Evolutionary conservation across 305 asterid genomes (phyloP).

Genomic region (Fraxinus albicans): DNA sequence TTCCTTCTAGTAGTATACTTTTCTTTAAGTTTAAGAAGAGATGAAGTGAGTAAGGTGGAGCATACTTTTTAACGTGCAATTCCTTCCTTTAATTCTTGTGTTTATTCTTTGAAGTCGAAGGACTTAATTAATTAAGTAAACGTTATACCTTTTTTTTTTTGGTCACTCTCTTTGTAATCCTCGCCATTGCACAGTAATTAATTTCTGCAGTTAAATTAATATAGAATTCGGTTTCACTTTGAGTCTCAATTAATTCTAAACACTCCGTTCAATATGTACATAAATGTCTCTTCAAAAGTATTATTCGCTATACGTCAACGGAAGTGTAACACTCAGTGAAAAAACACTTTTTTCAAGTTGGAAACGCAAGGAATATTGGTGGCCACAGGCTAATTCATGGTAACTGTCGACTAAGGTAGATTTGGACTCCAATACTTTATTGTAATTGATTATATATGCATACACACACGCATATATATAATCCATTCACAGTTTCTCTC

Average conservation of each 20-base stretch:
- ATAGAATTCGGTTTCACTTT: background rate
- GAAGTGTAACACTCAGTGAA: background rate
- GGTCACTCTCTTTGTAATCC: conserved; percentile 14
- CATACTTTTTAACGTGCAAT: conserved; percentile 67
- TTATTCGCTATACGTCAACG: background rate
- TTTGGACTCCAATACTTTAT: conserved; percentile 27
- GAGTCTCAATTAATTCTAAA: conserved; percentile 7
- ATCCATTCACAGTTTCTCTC: conserved; percentile 22
- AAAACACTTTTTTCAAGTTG: conserved; percentile 29
- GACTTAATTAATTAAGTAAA: conserved; percentile 1
- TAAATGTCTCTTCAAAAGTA: background rate
- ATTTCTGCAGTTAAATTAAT: background rate
- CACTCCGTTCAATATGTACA: background rate
- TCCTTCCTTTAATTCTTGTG: conserved; percentile 37
- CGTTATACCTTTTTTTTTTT: conserved; percentile 8
- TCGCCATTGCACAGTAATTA: conserved; percentile 5
- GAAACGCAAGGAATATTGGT: conserved; percentile 45
- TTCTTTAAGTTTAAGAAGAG: conserved; percentile 60
- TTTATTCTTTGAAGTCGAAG: conserved; percentile 24
- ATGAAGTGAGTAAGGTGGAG: conserved; percentile 64
- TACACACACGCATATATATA: background rate
- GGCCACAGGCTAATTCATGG: conserved; percentile 41
- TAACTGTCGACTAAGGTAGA: conserved; percentile 37
- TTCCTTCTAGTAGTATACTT: conserved; percentile 24
- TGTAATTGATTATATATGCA: background rate